A percentile compares a stretch with the other conserved stretches of the same genome.
Evolutionary conservation across 2,329 filamentous ascomycete species (phyloP).

Genomic region (Passalora sequoiae): DNA sequence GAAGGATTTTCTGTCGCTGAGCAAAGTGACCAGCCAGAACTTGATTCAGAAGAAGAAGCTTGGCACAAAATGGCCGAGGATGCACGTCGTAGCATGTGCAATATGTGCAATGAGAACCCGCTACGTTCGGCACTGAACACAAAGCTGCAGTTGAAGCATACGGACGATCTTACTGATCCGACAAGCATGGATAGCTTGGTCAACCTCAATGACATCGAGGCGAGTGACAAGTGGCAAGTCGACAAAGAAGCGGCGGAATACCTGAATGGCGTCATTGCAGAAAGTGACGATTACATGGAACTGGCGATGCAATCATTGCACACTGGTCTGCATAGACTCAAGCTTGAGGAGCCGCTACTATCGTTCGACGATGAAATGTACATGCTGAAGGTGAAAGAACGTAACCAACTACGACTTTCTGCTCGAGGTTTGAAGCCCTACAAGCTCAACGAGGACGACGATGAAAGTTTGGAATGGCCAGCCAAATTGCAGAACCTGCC

Average conservation of each 20-base stretch:
- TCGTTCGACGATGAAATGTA: conserved; percentile 44
- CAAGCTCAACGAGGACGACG: conserved; percentile 37
- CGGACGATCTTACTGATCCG: conserved; percentile 9
- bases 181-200: not conserved
- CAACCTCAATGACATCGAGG: not conserved
- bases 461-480: conserved; percentile 43
- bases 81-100: too few relatives aligned
- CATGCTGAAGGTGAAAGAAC: conserved; percentile 35
- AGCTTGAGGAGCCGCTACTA: conserved; percentile 46
- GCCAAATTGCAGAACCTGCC: conserved; percentile 16
- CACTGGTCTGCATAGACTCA: conserved; percentile 25
- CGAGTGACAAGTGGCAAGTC: conserved; percentile 27
- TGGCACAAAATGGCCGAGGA: too few relatives aligned
- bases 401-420: conserved; percentile 19
- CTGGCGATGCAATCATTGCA: not conserved
- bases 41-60: too few relatives aligned
- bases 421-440: conserved; percentile 25
- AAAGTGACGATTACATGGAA: not conserved
- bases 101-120: too few relatives aligned
- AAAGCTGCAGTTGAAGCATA: too few relatives aligned
- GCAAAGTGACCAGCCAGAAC: too few relatives aligned
- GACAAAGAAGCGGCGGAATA: conserved; percentile 24
- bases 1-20: too few relatives aligned
- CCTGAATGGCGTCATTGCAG: conserved; percentile 9
- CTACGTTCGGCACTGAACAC: too few relatives aligned